Base-by-base conservation (phyloP, 1,139 yeast species). In the Suhomyces choctaworum region DNA sequence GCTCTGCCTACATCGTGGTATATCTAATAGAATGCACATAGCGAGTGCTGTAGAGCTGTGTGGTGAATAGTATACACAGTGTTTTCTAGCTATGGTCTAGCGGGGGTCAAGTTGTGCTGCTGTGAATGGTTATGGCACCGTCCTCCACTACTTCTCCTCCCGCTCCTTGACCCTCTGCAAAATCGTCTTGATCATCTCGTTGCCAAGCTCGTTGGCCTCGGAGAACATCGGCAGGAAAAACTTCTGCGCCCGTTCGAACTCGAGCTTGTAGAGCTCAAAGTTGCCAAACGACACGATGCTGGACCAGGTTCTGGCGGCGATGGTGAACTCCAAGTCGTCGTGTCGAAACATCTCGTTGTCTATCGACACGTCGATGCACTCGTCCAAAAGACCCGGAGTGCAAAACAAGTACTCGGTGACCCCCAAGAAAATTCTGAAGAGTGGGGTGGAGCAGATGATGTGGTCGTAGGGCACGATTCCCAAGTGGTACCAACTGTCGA, bases 391-490 rank as follows among this genome's bases (percentile, higher is more conserved):
- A 0, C 83, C 86, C 0, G 94, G 92, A 0, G 90, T 79, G 51
- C 95, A 81, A 56, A 92, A 92, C 22, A 92, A 65, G 56, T 88
- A 90, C 55, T 92, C 97, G 0, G 96, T 80, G 14, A 92, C 97
- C 26, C 97, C 98, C 32, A 92, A 70, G 62, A 94, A 88, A 29
- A 92, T 88, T 54, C 98, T 73, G 58, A 90, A 92, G 25, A 70
- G 52, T 22, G 98, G 98, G 0, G 98, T 92, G 1, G 97, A 88
- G 56, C 98, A 92, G 45, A 92, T 90, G 64, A 90, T 90, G 59
- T 92, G 98, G 56, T 90, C 97, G 54, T 92, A 90, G 2, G 98
- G 98, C 14, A 85, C 81, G 28, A 92, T 88, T 1, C 84, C 85
- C 31, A 88, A 64, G 46, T 82, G 81, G 51, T 73, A 76, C 98